Base-by-base conservation (phyloP, 768 basidiomycete genomes). In the Dentipellis fragilis region DNA sequence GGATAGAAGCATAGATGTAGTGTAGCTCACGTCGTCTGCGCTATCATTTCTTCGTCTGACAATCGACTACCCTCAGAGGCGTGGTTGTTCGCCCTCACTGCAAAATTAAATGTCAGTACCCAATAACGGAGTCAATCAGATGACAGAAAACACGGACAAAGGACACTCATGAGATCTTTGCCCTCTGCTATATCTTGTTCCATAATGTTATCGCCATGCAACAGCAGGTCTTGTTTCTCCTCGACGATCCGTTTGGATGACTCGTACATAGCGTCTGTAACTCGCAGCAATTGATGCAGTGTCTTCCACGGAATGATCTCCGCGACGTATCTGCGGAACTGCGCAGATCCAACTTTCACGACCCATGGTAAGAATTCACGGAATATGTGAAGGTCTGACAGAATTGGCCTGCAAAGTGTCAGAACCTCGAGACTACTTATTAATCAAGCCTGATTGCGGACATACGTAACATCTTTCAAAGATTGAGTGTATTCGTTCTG, bases 161-260 rank as follows among this genome's bases (percentile, higher is more conserved):
- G 68, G 59, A 75, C 68, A 54, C 63, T 71, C 72, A 75, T 71
- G 39, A 75, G 68, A 47, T 74, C 71, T 52, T 63, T 68, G 0
- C 68, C 64, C 51, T 59, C 62, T 55, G 56, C 62, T 14, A 51
- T 51, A 35, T 62, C 58, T 14, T 40, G 48, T 29, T 58, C 16
- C 17, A 51, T 22, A 16, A n/a, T 12, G 5, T 42, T 17, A 37
- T 37, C 46, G 49, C 46, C 55, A 59, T 9, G 54, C 48, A 45
- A 55, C 46, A 64, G 38, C 35, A 51, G 57, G 2, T 59, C 64
- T 51, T 59, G 70, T 64, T 72, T 72, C 52, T 65, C 59, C 0
- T 54, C 54, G 39, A 68, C 69, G 2, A 73, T 67, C 2, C 40
- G 47, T 42, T 57, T 65, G 57, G 66, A 63, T 0, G 65, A 61